phyloP scores from a whole-genome alignment of 2,329 filamentous ascomycete genomes.

The Penicillium sclerotiorum region DNA sequence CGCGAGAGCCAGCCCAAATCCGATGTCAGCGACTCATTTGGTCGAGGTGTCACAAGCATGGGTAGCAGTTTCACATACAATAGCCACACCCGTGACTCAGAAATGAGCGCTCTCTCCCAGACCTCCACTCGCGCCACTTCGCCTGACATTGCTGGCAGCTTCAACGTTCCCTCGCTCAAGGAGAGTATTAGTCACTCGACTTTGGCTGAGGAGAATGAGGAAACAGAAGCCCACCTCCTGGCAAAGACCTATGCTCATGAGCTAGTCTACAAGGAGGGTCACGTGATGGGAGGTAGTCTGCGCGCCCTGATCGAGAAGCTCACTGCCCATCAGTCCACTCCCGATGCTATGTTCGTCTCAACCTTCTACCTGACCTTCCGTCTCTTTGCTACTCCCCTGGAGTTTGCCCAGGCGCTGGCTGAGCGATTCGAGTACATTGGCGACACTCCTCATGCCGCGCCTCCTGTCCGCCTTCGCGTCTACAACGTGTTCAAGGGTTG shows the following conservation, averaged over 20 bases:
- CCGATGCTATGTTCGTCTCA: conserved; percentile 87
- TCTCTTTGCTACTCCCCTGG: conserved; percentile 79
- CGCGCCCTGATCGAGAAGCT: conserved; percentile 91
- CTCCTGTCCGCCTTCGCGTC: conserved; percentile 82
- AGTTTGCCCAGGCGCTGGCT: conserved; percentile 80
- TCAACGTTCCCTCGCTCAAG: conserved; percentile 66
- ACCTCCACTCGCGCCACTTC: conserved; percentile 87
- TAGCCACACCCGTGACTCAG: conserved; percentile 73
- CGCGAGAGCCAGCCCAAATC: conserved; percentile 39
- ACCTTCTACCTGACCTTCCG: conserved; percentile 97
- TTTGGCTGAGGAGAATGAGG: conserved; percentile 73
- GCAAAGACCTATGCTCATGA: conserved; percentile 91
- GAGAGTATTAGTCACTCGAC: conserved; percentile 67
- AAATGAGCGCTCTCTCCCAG: conserved; percentile 76
- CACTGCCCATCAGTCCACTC: conserved; percentile 89
- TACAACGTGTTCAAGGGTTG: conserved; percentile 98
- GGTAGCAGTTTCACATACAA: conserved; percentile 78
- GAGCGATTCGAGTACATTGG: conserved; percentile 91
- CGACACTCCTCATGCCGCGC: conserved; percentile 72
- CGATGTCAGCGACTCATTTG: conserved; percentile 45
- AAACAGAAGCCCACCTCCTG: conserved; percentile 81
- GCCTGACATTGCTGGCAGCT: conserved; percentile 65
- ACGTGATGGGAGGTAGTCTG: conserved; percentile 89
- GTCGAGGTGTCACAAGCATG: conserved; percentile 72
- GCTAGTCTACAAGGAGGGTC: conserved; percentile 90